phyloP scores from a whole-genome alignment of 257 asterid genomes.

The Osmanthus fragrans region DNA sequence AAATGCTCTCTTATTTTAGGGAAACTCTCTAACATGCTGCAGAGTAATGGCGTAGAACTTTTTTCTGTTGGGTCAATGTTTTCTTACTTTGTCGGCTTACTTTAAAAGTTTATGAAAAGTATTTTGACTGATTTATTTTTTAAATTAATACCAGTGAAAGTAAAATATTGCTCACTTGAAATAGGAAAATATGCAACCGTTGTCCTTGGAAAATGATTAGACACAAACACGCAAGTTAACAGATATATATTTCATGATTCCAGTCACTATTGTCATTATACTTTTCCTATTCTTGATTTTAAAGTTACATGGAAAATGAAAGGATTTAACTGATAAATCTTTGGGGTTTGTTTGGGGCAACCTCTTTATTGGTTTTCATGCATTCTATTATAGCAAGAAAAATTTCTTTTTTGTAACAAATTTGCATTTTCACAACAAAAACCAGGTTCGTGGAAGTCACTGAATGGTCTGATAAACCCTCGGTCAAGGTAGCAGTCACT shows the following conservation, averaged over 20 bases:
- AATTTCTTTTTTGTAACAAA: neutral
- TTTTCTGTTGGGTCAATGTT: neutral
- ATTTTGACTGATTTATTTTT: neutral
- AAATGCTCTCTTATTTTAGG: neutral
- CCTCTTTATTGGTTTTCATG: too few species aligned
- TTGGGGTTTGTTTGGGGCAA: neutral
- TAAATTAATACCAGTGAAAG: neutral
- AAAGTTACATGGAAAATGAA: neutral
- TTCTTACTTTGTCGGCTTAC: neutral
- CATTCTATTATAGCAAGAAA: too few species aligned
- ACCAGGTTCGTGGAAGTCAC: constrained; percentile 74
- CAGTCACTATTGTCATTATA: neutral
- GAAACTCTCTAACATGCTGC: neutral
- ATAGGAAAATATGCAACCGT: neutral
- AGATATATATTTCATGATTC: neutral
- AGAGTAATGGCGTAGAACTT: neutral
- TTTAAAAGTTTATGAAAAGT: neutral
- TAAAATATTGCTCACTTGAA: neutral
- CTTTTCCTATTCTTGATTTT: neutral
- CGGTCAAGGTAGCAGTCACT: constrained; percentile 92
- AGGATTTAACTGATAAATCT: constrained; percentile 3
- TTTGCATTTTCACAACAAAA: constrained; percentile 5
- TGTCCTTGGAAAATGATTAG: neutral
- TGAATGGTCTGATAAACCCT: constrained; percentile 79
- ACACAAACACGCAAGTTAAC: neutral